Percentiles rank a stretch among this genome's conserved stretches.
These are phyloP conservation scores for Acanthamoeba sp. DNA, from an alignment of 208 protist genomes.

Conservation along the genomic window DNA sequence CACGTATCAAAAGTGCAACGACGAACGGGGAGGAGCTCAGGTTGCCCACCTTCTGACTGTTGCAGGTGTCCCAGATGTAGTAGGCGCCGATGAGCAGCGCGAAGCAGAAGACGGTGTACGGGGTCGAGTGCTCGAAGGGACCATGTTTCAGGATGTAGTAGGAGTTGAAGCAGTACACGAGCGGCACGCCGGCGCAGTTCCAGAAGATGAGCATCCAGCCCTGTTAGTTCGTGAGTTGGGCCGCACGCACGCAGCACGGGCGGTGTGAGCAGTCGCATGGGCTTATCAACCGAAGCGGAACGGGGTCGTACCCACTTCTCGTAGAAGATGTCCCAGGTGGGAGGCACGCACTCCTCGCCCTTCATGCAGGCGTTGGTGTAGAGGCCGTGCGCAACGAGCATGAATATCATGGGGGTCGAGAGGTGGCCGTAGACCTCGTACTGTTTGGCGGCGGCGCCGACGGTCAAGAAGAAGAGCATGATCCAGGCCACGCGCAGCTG, in stretches of 20 bases:
- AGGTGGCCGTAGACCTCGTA: constrained; percentile 92
- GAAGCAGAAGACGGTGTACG: constrained; percentile 88
- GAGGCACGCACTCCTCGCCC: constrained; percentile 95
- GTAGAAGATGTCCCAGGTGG: constrained; percentile 97
- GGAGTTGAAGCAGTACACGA: constrained; percentile 95
- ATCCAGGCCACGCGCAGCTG: constrained; percentile 95
- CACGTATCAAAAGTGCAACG: not conserved
- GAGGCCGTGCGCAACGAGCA: constrained; percentile 95
- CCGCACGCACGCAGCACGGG: no score
- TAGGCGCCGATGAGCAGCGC: constrained; percentile 92
- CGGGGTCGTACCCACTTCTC: constrained; percentile 97
- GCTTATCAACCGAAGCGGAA: no score
- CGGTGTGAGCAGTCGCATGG: no score
- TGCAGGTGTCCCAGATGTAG: constrained; percentile 95
- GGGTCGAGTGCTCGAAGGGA: constrained; percentile 69
- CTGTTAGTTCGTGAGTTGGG: not conserved
- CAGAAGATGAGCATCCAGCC: constrained; percentile 95
- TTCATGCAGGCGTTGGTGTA: constrained; percentile 96
- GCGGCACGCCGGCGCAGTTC: constrained; percentile 96
- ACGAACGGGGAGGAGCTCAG: constrained; percentile 1
- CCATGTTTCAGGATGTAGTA: constrained; percentile 90
- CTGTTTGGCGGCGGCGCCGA: constrained; percentile 93
- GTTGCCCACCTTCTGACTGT: constrained; percentile 93
- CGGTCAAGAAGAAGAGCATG: constrained; percentile 94
- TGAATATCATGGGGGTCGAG: constrained; percentile 93